phyloP scores from a whole-genome alignment of 345 rosid genomes.

The Citrus unshiu region DNA sequence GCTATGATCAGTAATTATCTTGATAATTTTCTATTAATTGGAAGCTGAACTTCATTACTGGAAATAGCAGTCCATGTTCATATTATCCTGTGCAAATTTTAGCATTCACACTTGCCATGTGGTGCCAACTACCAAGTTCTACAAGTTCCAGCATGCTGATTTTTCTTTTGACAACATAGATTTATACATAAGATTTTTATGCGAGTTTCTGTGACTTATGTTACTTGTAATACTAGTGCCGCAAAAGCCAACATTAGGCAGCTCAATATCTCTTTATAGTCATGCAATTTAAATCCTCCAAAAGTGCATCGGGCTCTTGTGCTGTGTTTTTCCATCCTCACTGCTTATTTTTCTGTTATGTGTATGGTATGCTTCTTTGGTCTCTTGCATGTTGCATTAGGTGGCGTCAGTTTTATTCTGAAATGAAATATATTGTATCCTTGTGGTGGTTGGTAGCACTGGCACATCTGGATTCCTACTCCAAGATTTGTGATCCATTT shows the following conservation, averaged over 20 bases:
- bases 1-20: constrained; percentile 68
- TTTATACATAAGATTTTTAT: not conserved
- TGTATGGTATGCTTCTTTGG: not conserved
- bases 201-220: not conserved
- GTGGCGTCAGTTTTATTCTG: not conserved
- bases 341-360: not conserved
- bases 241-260: not conserved
- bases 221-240: not conserved
- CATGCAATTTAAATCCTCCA: not conserved
- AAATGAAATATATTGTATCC: not conserved
- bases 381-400: not conserved
- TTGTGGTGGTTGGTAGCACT: not conserved
- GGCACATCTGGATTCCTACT: not conserved
- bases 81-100: not conserved
- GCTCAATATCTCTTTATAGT: not conserved
- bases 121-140: not conserved
- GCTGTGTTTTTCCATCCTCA: not conserved
- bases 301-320: not conserved
- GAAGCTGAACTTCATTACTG: not conserved
- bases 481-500: not conserved
- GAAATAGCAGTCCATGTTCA: not conserved
- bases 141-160: not conserved
- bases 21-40: not conserved
- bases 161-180: constrained; percentile 1
- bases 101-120: not conserved